phyloP scores from a whole-genome alignment of 257 asterid genomes.

The Fraxinus pennsylvanica region DNA sequence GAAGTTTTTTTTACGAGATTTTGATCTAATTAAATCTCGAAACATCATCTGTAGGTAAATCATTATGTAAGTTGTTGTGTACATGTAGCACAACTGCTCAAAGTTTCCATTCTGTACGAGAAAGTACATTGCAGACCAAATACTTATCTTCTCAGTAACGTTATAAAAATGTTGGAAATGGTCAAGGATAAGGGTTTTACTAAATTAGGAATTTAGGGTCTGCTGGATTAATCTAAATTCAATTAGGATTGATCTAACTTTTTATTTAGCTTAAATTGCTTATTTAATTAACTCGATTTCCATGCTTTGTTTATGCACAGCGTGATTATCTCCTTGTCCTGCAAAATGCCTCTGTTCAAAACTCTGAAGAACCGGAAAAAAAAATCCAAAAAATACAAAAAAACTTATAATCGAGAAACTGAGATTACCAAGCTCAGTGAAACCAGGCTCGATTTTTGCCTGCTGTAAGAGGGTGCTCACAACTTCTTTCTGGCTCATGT shows the following conservation, averaged over 20 bases:
- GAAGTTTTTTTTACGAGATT: too few species aligned
- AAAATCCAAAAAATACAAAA: background rate
- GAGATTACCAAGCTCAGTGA: constrained; percentile 84
- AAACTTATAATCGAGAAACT: background rate
- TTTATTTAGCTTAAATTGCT: background rate
- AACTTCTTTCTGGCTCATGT: constrained; percentile 90
- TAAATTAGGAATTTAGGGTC: background rate
- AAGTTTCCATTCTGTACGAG: background rate
- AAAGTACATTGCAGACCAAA: background rate
- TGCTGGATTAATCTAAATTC: background rate
- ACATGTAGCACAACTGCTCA: background rate
- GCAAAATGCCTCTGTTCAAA: background rate
- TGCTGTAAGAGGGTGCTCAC: constrained; percentile 70
- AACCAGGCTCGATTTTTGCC: constrained; percentile 93
- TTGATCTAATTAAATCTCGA: too few species aligned
- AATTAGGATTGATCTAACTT: background rate
- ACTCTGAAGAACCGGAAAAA: background rate
- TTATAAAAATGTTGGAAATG: background rate
- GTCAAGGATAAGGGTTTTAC: background rate
- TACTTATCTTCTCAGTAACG: background rate
- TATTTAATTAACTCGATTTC: background rate
- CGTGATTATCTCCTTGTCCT: background rate
- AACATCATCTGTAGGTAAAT: too few species aligned
- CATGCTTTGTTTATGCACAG: background rate
- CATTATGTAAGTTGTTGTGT: too few species aligned